Base-by-base conservation (phyloP, 2,329 filamentous ascomycete genomes). In the Ophiostoma perfectum region DNA sequence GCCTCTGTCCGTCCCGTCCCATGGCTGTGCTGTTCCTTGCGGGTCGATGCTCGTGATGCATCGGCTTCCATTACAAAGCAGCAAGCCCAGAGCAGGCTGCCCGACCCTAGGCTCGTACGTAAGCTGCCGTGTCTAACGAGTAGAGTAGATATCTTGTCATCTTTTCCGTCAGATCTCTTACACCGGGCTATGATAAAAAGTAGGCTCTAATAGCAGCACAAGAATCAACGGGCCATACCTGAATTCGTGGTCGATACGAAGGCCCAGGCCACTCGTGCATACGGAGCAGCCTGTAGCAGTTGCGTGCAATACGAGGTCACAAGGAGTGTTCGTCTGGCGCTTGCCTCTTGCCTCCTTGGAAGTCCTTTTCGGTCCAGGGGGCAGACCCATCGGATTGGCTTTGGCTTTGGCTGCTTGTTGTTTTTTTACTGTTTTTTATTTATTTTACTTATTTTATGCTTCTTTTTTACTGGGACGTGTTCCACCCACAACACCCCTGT, bases 401-500 rank as follows among this genome's bases (percentile, higher is more conserved):
- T 27, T 27, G 27, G 27, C 45, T 27, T 55, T 36, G 14, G 49
- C 18, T 55, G 18, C 49, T 55, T 27, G 18, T 55, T 55, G 49
- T 55, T 36, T 27, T 27, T 55, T 55, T 27, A 7, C 18, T 18
- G n/a, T 9, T 12, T 27, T 55, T 55, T 8, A 18, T 55, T 27
- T 1, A 11, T 58, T 49, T 49, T 14, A 1, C 14, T 49, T 12
- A 2, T 49, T 38, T 12, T 58, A 36, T 38, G 14, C 38, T 58
- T 38, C 5, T 9, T 55, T 55, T 55, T 55, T 55, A 27, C 49
- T 27, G 18, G 49, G 55, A 60, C 55, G 27, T 38, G 55, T 60
- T 60, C 55, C 55, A 60, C 52, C 27, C 52, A 58, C 52, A 58
- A 7, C 52, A 58, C 55, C 55, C 55, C 55, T 60, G 55, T 60